Conservation (phyloP, 805 yeast genomes). For the Kuraishia piskuri region DNA sequence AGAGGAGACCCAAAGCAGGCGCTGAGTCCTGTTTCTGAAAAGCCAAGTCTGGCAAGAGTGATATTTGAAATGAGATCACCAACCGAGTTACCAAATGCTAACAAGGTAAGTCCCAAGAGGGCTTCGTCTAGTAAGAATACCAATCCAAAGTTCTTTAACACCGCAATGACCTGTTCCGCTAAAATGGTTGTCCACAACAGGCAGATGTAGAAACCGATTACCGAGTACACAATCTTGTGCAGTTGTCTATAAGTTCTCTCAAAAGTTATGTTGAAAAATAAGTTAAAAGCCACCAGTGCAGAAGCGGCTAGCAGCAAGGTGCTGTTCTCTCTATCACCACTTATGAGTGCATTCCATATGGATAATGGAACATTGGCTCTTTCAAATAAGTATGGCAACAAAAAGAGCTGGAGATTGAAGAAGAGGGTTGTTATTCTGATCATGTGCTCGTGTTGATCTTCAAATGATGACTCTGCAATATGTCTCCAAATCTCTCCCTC, state of each 20-base stretch:
- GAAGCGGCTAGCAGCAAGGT: background rate
- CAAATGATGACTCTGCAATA: background rate
- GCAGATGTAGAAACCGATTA: slow-evolving; percentile 20
- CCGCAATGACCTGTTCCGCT: slow-evolving; percentile 19
- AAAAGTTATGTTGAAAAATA: background rate
- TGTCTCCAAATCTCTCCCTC: background rate
- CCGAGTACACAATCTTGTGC: background rate
- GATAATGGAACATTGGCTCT: background rate
- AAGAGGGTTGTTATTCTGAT: slow-evolving; percentile 13
- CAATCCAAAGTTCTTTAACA: slow-evolving; percentile 35
- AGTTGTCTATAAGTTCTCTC: background rate
- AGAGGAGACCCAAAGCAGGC: slow-evolving; percentile 50
- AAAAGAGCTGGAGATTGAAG: slow-evolving; percentile 20
- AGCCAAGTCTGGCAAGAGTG: slow-evolving; percentile 27
- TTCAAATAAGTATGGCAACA: slow-evolving; percentile 4
- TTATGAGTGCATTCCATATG: background rate
- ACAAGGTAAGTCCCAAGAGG: slow-evolving; percentile 36
- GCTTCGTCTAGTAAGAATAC: slow-evolving; percentile 37
- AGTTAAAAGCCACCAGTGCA: background rate
- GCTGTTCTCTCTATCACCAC: background rate
- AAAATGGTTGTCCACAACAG: slow-evolving; percentile 19
- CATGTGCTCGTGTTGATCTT: slow-evolving; percentile 9
- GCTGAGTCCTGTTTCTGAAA: slow-evolving; percentile 36
- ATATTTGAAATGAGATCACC: slow-evolving; percentile 45
- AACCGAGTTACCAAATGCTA: slow-evolving; percentile 41